Evolutionary conservation across 2,329 filamentous ascomycete species (phyloP).

Genomic region (Verticillium nonalfalfae): DNA sequence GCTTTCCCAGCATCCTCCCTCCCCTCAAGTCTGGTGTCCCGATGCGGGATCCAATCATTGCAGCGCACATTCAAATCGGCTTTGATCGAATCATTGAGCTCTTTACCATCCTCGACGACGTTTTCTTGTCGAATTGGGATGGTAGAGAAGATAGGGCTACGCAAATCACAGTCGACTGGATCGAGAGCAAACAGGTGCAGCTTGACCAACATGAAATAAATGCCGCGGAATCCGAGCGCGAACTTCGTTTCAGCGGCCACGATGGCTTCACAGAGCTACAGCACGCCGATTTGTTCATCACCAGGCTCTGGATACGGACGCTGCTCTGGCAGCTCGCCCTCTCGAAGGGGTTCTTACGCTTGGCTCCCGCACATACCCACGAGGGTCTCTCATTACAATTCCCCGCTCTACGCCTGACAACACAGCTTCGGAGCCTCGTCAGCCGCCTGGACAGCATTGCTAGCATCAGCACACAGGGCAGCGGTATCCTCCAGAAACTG

Average conservation of each 20-base stretch:
- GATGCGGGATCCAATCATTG: constrained; percentile 23
- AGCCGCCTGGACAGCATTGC: constrained; percentile 24
- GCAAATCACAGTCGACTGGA: constrained; percentile 27
- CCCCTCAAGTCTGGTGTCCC: constrained; percentile 24
- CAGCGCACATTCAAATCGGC: constrained; percentile 26
- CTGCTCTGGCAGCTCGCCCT: constrained; percentile 34
- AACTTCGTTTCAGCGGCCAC: constrained; percentile 16
- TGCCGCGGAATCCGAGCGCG: constrained; percentile 19
- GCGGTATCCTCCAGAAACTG: constrained; percentile 50
- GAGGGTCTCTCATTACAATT: constrained; percentile 32
- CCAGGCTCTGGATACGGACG: constrained; percentile 32
- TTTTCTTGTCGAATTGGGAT: constrained; percentile 28
- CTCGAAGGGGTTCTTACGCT: constrained; percentile 29
- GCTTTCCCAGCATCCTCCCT: constrained; percentile 29
- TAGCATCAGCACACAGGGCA: constrained; percentile 48
- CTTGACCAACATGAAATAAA: constrained; percentile 29
- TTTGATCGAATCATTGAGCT: constrained; percentile 30
- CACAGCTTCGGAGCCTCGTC: constrained; percentile 30
- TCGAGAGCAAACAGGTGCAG: constrained; percentile 31
- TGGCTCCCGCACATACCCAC: constrained; percentile 23
- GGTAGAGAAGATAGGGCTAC: constrained; percentile 3
- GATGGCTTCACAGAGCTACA: constrained; percentile 29
- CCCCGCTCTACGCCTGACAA: constrained; percentile 28
- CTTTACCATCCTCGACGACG: constrained; percentile 30
- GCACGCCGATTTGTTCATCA: constrained; percentile 32